Evolutionary conservation across 192 early-diverging fungal genomes (phyloP).

Genomic region (Thoreauomyces humboldtii): DNA sequence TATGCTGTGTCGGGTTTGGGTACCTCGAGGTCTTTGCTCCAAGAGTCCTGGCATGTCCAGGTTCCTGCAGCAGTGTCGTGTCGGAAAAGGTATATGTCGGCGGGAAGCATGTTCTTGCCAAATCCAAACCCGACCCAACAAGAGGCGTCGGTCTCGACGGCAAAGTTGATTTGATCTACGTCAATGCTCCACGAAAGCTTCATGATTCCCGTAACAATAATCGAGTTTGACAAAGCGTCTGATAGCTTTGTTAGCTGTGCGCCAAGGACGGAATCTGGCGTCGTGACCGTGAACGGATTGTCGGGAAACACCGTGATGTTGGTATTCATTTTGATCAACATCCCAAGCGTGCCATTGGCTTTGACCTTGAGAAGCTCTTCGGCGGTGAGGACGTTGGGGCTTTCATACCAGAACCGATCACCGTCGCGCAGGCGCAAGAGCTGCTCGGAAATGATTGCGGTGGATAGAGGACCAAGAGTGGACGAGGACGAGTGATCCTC

Average conservation of each 20-base stretch:
- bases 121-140: conserved; percentile 46
- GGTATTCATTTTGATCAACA: conserved; percentile 38
- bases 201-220: conserved; percentile 23
- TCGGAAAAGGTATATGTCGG: conserved; percentile 35
- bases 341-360: conserved; percentile 25
- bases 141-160: conserved; percentile 31
- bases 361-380: conserved; percentile 32
- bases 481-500: neutral
- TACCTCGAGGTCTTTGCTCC: conserved; percentile 21
- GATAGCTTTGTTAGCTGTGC: no score
- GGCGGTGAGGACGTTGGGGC: conserved; percentile 40
- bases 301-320: conserved; percentile 40
- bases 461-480: conserved; percentile 36
- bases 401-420: conserved; percentile 56
- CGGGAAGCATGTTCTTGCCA: conserved; percentile 32
- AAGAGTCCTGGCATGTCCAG: conserved; percentile 31
- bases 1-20: conserved; percentile 13
- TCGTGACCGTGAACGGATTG: conserved; percentile 28
- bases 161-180: conserved; percentile 19
- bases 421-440: conserved; percentile 47
- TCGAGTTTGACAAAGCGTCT: neutral
- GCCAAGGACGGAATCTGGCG: conserved; percentile 11
- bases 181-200: conserved; percentile 32
- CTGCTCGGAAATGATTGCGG: conserved; percentile 36
- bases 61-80: conserved; percentile 8